These are phyloP conservation scores for Pichia sp. DNA, from an alignment of 1,139 yeast species.

Conservation along the genomic window DNA sequence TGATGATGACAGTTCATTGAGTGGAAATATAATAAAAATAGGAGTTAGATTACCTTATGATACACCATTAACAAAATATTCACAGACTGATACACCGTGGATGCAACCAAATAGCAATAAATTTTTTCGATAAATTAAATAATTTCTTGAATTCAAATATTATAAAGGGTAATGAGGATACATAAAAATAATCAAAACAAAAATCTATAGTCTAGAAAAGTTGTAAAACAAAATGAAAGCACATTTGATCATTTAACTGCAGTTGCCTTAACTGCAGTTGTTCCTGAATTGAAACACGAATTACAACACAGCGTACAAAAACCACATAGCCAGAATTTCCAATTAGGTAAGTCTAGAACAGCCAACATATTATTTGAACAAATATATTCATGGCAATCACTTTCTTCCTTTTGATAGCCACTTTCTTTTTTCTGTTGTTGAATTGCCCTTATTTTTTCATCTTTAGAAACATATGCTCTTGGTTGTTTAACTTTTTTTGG, in stretches of 20 bases:
- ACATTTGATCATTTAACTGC: background rate
- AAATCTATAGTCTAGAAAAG: background rate
- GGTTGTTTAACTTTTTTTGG: conserved; percentile 10
- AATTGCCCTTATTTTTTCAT: conserved; percentile 9
- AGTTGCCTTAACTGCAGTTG: conserved; percentile 6
- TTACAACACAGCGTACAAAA: conserved; percentile 10
- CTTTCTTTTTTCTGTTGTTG: conserved; percentile 1
- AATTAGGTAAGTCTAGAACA: conserved; percentile 13
- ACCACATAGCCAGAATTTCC: conserved; percentile 1
- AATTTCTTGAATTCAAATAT: background rate
- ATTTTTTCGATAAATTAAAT: background rate
- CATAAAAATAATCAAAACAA: too few relatives aligned
- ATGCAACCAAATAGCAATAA: conserved; percentile 24
- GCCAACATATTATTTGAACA: conserved; percentile 16
- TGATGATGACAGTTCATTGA: conserved; percentile 11
- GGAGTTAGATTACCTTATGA: conserved; percentile 43
- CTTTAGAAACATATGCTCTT: conserved; percentile 8
- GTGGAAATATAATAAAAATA: conserved; percentile 6
- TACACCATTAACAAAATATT: conserved; percentile 42
- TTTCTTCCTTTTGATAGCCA: conserved; percentile 19
- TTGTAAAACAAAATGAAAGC: background rate
- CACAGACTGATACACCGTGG: conserved; percentile 44
- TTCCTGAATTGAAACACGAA: conserved; percentile 12
- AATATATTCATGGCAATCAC: conserved; percentile 26
- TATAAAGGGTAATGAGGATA: background rate